Evolutionary conservation across 2,329 filamentous ascomycete species (phyloP).

Genomic region (Fusarium albosuccineum): DNA sequence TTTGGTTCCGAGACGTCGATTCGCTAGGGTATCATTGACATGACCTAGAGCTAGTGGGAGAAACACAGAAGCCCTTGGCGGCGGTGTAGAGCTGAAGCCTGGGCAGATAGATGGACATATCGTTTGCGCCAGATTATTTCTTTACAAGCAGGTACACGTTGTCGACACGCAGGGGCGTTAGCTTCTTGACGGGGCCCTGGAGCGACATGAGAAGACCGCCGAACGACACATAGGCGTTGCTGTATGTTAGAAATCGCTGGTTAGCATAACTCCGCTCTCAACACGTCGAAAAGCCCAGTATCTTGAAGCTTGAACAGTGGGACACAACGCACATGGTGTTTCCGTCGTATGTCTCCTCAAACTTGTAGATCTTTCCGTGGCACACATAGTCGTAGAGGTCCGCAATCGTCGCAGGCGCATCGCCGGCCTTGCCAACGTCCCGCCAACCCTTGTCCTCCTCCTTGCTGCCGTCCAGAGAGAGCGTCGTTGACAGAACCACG

Average conservation of each 20-base stretch:
- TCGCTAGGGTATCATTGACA: constrained; percentile 46
- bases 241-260: constrained; percentile 54
- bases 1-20: constrained; percentile 22
- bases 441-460: constrained; percentile 85
- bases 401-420: constrained; percentile 72
- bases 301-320: background rate
- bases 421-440: constrained; percentile 70
- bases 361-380: constrained; percentile 89
- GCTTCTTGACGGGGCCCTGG: constrained; percentile 95
- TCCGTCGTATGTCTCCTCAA: constrained; percentile 82
- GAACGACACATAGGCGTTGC: constrained; percentile 94
- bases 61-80: constrained; percentile 20
- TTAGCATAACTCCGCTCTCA: constrained; percentile 22
- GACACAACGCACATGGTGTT: constrained; percentile 78
- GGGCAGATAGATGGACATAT: constrained; percentile 22
- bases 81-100: constrained; percentile 23
- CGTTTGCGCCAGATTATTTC: constrained; percentile 69
- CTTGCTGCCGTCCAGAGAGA: constrained; percentile 87
- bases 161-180: constrained; percentile 91
- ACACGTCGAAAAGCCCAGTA: background rate
- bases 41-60: constrained; percentile 36
- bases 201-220: constrained; percentile 91
- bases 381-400: constrained; percentile 91
- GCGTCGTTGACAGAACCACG: constrained; percentile 85
- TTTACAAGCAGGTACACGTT: constrained; percentile 94